Evolutionary conservation across 805 yeast species (phyloP), one percentile per base, ranked within the genome.

Genomic region (Myxozyma vanderwaltii): DNA sequence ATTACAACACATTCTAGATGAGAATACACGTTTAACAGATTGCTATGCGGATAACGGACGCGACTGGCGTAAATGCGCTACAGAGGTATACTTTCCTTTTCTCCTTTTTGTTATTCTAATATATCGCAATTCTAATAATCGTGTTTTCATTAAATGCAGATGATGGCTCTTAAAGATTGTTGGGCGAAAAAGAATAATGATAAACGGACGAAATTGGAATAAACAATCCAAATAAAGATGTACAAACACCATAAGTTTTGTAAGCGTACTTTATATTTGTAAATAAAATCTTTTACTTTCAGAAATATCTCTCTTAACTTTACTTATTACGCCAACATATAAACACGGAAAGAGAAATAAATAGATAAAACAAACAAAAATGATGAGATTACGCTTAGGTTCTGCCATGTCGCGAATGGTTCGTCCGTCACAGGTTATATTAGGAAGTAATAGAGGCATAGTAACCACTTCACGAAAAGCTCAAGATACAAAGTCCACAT

Each of bases 51-150:
- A 88, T 59, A 86, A 85, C 0, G 83, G 83, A 10, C 56, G 63
- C 29, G 95, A 89, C 69, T 89, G 96, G 96, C 74, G 95, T 54
- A 74, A 83, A 67, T 88, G 95, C 64, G 70, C 82, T 1, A 74
- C 75, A 19, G 94, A 88, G 70, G 86, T 85, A 67, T 59, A 83
- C 21, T 8, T 38, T 38, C 21, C 6, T 38, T 38, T 17, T 17
- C 7, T 6, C 2, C 27, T 15, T 17, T 6, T 6, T n/a, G 7
- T 6, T 13, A 12, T 35, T 17, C 31, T 24, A 23, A 19, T 6
- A 41, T 4, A 27, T 17, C 45, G 17, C 21, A 19, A 35, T 35
- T 4, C n/a, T 39, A 10, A 19, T 17, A n/a, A n/a, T n/a, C n/a
- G n/a, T 23, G 12, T n/a, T n/a, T 27, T 24, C 23, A 4, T 17